Evolutionary conservation across 225 moss, liverwort and hornwort genomes (phyloP).

Genomic region (Anthoceros angustus): DNA sequence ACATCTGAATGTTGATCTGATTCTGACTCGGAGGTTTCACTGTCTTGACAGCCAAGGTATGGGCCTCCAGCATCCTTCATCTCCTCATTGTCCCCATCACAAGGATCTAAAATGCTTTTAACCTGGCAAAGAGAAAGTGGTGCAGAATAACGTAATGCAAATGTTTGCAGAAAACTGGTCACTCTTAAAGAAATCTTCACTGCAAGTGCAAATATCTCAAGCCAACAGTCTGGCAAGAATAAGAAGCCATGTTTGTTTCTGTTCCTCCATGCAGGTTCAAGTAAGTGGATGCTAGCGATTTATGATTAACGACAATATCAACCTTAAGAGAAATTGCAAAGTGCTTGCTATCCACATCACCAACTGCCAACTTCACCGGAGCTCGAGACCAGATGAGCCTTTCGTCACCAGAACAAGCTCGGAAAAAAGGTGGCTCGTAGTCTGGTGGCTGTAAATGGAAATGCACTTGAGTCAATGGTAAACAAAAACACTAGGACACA

Average conservation of each 20-base stretch:
- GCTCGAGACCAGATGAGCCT: conserved; percentile 23
- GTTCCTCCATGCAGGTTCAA: too few relatives aligned
- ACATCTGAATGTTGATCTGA: not conserved
- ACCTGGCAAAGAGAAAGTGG: conserved; percentile 14
- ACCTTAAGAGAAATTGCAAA: conserved; percentile 38
- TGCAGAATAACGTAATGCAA: not conserved
- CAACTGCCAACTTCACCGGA: conserved; percentile 36
- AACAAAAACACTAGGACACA: too few relatives aligned
- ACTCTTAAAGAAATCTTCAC: too few relatives aligned
- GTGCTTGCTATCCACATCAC: conserved; percentile 33
- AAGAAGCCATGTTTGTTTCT: too few relatives aligned
- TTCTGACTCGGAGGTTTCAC: not conserved
- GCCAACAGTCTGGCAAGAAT: too few relatives aligned
- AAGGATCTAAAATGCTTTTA: conserved; percentile 38
- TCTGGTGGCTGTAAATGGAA: conserved; percentile 23
- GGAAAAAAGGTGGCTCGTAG: conserved; percentile 46
- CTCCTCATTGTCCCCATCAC: conserved; percentile 22
- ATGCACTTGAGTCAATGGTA: too few relatives aligned
- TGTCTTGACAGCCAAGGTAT: conserved; percentile 7
- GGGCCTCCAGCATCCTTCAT: conserved; percentile 9
- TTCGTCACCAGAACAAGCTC: conserved; percentile 27
- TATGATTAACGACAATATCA: not conserved
- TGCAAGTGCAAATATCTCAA: too few relatives aligned
- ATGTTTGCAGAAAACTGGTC: not conserved
- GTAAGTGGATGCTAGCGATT: not conserved